Conservation (phyloP, 495 filamentous ascomycete species). For the Amphirosellinia nigrospora region DNA sequence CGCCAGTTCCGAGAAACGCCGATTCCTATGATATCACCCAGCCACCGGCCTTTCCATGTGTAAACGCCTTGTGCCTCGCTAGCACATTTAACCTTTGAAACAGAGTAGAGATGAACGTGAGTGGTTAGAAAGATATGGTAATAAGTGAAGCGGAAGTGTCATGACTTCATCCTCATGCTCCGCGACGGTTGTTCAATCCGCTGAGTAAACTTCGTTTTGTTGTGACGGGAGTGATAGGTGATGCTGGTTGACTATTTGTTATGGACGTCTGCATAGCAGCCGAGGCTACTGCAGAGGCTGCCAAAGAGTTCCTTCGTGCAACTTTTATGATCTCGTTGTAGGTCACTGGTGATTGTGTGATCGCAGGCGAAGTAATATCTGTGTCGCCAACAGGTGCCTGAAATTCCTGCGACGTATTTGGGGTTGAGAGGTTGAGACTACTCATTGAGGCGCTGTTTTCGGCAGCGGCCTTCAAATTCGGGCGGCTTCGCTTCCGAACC, state of each 20-base stretch:
- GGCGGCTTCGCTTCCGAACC: slow-evolving; percentile 53
- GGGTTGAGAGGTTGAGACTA: slow-evolving; percentile 32
- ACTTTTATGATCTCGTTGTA: slow-evolving; percentile 48
- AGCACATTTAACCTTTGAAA: not conserved
- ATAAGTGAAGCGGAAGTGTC: slow-evolving; percentile 4
- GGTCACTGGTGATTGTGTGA: slow-evolving; percentile 44
- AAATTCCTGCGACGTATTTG: slow-evolving; percentile 31
- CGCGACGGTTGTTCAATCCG: slow-evolving; percentile 43
- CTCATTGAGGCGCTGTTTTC: slow-evolving; percentile 27
- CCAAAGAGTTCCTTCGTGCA: slow-evolving; percentile 44
- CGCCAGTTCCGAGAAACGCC: slow-evolving; percentile 26
- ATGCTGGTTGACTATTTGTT: slow-evolving; percentile 25
- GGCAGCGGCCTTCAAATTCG: slow-evolving; percentile 42
- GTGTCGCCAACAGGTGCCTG: slow-evolving; percentile 20
- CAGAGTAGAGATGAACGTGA: slow-evolving; percentile 14
- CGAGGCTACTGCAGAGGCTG: slow-evolving; percentile 32
- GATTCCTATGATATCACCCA: slow-evolving; percentile 21
- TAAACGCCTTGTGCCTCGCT: slow-evolving; percentile 15
- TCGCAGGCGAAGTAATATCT: slow-evolving; percentile 18
- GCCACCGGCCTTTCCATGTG: slow-evolving; percentile 8
- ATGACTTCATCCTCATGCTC: slow-evolving; percentile 47
- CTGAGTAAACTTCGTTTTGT: slow-evolving; percentile 49
- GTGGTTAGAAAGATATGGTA: not conserved
- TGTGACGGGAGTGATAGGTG: slow-evolving; percentile 32
- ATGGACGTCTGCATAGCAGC: slow-evolving; percentile 18